A percentile compares a stretch with the other conserved stretches of the same genome.
Evolutionary conservation across 2,329 filamentous ascomycete species (phyloP).

Genomic region (Leptosphaerulina australis): DNA sequence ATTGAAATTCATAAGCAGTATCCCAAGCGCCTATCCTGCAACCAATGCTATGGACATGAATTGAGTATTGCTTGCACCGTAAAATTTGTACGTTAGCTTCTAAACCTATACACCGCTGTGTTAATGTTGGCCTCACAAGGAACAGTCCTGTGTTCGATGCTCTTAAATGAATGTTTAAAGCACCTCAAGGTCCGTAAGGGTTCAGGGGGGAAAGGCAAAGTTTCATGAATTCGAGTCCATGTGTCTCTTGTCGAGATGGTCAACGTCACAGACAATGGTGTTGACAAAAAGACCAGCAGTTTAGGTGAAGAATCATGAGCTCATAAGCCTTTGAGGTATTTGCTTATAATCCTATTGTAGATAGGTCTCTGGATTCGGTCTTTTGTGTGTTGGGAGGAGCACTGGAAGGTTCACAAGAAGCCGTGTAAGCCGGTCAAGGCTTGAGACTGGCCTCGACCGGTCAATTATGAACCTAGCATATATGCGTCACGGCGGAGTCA

Average conservation of each 20-base stretch:
- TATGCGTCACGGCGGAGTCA: neutral
- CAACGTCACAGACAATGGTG: neutral
- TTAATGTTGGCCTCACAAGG: slow-evolving; percentile 28
- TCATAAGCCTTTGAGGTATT: slow-evolving; percentile 19
- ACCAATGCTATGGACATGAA: slow-evolving; percentile 28
- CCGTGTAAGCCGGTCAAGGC: slow-evolving; percentile 22
- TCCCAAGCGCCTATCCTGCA: slow-evolving; percentile 4
- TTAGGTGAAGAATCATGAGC: slow-evolving; percentile 20
- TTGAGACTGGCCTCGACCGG: neutral
- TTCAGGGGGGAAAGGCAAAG: slow-evolving; percentile 24
- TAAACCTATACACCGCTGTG: slow-evolving; percentile 15
- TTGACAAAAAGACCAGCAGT: neutral
- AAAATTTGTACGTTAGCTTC: slow-evolving; percentile 26
- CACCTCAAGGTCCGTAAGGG: slow-evolving; percentile 26
- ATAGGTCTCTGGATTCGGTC: slow-evolving; percentile 18
- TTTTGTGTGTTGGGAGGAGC: slow-evolving; percentile 36
- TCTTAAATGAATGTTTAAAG: slow-evolving; percentile 26
- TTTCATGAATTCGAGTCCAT: slow-evolving; percentile 31
- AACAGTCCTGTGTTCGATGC: slow-evolving; percentile 22
- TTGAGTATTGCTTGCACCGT: slow-evolving; percentile 30
- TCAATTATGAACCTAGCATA: neutral
- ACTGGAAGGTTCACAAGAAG: slow-evolving; percentile 45
- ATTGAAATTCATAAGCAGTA: slow-evolving; percentile 1
- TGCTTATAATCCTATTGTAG: slow-evolving; percentile 26
- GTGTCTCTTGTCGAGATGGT: slow-evolving; percentile 15